These are phyloP conservation scores for Rutidosis leptorrhynchoides DNA, from an alignment of 129 eudicot genomes.

Conservation along the genomic window DNA sequence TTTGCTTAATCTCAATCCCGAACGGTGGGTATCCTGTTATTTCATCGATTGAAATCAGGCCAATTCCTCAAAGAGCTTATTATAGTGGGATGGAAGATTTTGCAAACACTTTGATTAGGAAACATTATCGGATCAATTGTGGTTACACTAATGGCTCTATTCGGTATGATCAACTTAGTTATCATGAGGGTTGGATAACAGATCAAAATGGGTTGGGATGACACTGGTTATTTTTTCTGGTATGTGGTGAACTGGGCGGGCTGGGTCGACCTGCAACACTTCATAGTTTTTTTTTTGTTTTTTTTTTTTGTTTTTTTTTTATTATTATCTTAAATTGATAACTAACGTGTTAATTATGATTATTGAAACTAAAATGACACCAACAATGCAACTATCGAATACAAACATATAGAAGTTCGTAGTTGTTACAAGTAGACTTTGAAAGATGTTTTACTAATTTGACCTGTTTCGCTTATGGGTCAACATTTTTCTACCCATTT, in stretches of 20 bases:
- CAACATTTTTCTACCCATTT: neutral
- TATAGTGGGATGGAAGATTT: conserved; percentile 40
- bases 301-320: neutral
- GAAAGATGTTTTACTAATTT: neutral
- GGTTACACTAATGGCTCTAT: conserved; percentile 69
- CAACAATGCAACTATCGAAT: neutral
- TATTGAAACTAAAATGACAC: neutral
- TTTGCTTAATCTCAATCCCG: conserved; percentile 60
- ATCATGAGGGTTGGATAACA: neutral
- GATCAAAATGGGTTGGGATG: neutral
- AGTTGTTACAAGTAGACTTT: neutral
- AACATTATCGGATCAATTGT: conserved; percentile 65
- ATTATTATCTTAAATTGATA: too few relatives aligned
- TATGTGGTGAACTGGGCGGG: neutral
- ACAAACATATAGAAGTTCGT: neutral
- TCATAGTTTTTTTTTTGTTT: neutral
- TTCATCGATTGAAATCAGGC: conserved; percentile 78
- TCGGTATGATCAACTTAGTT: conserved; percentile 37
- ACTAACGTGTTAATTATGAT: neutral
- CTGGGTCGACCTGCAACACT: neutral
- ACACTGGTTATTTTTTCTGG: conserved; percentile 2
- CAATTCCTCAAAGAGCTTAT: conserved; percentile 77
- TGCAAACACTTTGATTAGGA: conserved; percentile 49
- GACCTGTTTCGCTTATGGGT: neutral
- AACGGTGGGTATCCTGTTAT: conserved; percentile 77